Evolutionary conservation across 2,329 filamentous ascomycete genomes (phyloP), one percentile per base, ranked within the genome.

Genomic region (Diaporthe sp.): DNA sequence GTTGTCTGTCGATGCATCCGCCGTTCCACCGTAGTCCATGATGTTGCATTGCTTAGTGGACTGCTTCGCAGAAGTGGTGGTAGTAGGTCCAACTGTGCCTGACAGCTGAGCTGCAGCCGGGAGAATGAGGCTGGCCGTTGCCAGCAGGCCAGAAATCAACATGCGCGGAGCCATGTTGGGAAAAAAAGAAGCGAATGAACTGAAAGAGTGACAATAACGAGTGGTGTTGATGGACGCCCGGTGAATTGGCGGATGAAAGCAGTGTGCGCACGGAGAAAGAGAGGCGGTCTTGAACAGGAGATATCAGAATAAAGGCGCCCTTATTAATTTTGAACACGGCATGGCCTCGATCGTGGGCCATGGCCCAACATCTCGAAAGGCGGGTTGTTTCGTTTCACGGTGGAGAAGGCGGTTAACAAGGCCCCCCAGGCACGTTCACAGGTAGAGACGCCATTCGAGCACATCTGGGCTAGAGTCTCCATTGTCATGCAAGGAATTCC

Each of bases 21-120:
- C 85, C n/a, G 82, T 83, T 40, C 83, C 88, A 15, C 88, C 88
- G 77, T 89, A 88, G 70, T 85, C 79, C 71, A 86, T 82, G 70
- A 90, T 87, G 78, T 86, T 86, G 81, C 88, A 90, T 5, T 81
- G 76, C 76, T 82, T 82, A 57, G 75, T 77, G 25, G 79, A 77
- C 42, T 79, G 77, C 77, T 82, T 82, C 57, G 76, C 74, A 22
- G 75, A 76, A 12, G 77, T 77, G 17, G 78, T 78, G 13, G 80
- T 82, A 4, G 78, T 78, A 1, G 79, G 80, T 3, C 80, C 80
- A 45, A 81, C 80, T 17, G 54, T 74, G 19, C 79, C 80, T 30
- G 75, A 76, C 30, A 81, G 77, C 76, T 82, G 80, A 15, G 80
- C 79, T 64, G 68, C 50, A 33, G 47, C 71, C 35, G 74, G 74